Evolutionary conservation across 352 stramenopile genomes (phyloP).

Genomic region (Globisporangium solare): DNA sequence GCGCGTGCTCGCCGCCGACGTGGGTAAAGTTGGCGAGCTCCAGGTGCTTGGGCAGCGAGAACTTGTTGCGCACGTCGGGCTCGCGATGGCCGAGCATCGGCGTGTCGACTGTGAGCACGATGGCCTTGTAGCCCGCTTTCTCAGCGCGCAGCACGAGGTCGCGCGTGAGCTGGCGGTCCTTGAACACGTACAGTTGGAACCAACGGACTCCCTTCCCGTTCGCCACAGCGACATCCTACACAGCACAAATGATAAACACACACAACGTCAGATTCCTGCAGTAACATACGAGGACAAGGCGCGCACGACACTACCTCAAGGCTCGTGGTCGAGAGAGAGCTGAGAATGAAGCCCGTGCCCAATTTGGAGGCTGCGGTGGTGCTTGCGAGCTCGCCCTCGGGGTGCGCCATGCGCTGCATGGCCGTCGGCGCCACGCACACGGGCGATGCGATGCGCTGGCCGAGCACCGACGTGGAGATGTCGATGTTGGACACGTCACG

Average conservation of each 20-base stretch:
- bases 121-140: slow-evolving; percentile 93
- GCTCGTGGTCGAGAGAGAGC: slow-evolving; percentile 89
- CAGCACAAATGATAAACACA: neutral
- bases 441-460: slow-evolving; percentile 85
- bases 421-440: slow-evolving; percentile 91
- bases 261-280: neutral
- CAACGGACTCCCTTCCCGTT: slow-evolving; percentile 85
- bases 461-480: slow-evolving; percentile 89
- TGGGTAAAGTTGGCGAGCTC: slow-evolving; percentile 35
- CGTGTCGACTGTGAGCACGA: slow-evolving; percentile 95
- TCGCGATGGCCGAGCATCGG: slow-evolving; percentile 95
- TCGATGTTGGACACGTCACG: slow-evolving; percentile 92
- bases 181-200: slow-evolving; percentile 97
- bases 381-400: slow-evolving; percentile 89
- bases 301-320: slow-evolving; percentile 49
- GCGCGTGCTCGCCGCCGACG: slow-evolving; percentile 53
- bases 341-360: slow-evolving; percentile 90
- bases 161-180: slow-evolving; percentile 87
- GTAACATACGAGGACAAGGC: slow-evolving; percentile 1
- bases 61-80: slow-evolving; percentile 92
- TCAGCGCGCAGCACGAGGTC: slow-evolving; percentile 88
- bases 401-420: slow-evolving; percentile 95
- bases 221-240: slow-evolving; percentile 46
- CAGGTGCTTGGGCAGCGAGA: slow-evolving; percentile 79
- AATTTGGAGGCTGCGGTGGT: slow-evolving; percentile 76